These are phyloP conservation scores for Pseudonitzschia multiseries DNA, from an alignment of 108 stramenopile species.

Conservation along the genomic window DNA sequence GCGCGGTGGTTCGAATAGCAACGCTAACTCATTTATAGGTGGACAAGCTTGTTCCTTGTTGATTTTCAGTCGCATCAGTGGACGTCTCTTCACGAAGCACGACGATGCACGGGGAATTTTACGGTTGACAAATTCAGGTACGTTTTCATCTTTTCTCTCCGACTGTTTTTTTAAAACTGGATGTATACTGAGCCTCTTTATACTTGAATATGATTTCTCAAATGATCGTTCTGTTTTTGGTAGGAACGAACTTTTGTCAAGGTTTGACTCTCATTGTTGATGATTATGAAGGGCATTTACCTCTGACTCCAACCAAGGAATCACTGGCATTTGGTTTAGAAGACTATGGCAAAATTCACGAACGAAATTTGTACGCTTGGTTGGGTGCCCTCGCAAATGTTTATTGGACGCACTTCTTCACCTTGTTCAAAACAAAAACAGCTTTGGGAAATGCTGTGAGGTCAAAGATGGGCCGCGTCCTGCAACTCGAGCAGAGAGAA, in stretches of 20 bases:
- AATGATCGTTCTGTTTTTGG: not conserved
- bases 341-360: conserved; percentile 19
- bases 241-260: conserved; percentile 23
- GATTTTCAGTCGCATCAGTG: conserved; percentile 46
- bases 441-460: conserved; percentile 11
- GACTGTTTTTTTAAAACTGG: too few species aligned
- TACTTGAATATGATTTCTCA: not conserved
- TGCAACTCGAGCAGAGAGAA: not conserved
- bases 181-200: not conserved
- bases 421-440: conserved; percentile 17
- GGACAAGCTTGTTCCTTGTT: conserved; percentile 15
- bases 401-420: conserved; percentile 37
- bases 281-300: conserved; percentile 41
- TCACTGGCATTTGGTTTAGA: conserved; percentile 22
- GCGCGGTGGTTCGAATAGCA: not conserved
- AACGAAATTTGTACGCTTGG: conserved; percentile 42
- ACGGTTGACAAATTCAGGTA: conserved; percentile 24
- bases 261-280: conserved; percentile 55
- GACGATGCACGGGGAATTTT: conserved; percentile 42
- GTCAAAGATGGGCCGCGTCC: not conserved
- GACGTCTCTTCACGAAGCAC: conserved; percentile 32
- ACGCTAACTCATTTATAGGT: not conserved
- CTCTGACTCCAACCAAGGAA: conserved; percentile 58
- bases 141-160: not conserved
- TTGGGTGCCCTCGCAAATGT: conserved; percentile 37